These are phyloP conservation scores for Thalassiosira ordinaria DNA, from an alignment of 352 stramenopile species.

Conservation along the genomic window DNA sequence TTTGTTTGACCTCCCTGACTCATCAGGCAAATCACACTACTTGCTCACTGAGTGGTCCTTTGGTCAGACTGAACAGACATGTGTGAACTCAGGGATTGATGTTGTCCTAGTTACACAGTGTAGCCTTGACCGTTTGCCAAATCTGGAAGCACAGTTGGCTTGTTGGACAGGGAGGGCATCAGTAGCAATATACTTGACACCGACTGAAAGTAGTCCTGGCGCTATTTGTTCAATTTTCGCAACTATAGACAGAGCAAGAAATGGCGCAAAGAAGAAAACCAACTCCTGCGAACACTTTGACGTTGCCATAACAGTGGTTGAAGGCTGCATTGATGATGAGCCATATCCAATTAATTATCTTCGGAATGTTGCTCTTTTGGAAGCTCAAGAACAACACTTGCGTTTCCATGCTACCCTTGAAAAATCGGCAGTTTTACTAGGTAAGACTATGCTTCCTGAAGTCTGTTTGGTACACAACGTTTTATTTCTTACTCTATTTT, in stretches of 20 bases:
- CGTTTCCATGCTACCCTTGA: constrained; percentile 23
- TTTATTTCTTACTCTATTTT: too few relatives aligned
- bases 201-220: constrained; percentile 6
- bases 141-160: constrained; percentile 31
- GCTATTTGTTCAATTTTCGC: constrained; percentile 6
- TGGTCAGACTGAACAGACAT: neutral
- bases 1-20: constrained; percentile 11
- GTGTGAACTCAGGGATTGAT: neutral
- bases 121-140: constrained; percentile 28
- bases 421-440: constrained; percentile 30
- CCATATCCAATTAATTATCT: constrained; percentile 44
- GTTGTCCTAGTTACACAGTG: constrained; percentile 36
- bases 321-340: constrained; percentile 26
- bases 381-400: constrained; percentile 30
- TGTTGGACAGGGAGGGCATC: constrained; percentile 28
- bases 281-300: neutral
- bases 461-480: neutral
- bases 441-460: constrained; percentile 15
- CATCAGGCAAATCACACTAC: neutral
- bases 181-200: constrained; percentile 28
- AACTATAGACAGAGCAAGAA: constrained; percentile 7
- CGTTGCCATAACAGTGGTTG: constrained; percentile 18
- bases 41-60: constrained; percentile 9
- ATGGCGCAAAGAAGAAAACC: neutral
- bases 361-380: constrained; percentile 33